Evolutionary conservation across 2,329 filamentous ascomycete species (phyloP), one percentile per base, ranked within the genome.

Genomic region (Chrysoporthe cubensis): DNA sequence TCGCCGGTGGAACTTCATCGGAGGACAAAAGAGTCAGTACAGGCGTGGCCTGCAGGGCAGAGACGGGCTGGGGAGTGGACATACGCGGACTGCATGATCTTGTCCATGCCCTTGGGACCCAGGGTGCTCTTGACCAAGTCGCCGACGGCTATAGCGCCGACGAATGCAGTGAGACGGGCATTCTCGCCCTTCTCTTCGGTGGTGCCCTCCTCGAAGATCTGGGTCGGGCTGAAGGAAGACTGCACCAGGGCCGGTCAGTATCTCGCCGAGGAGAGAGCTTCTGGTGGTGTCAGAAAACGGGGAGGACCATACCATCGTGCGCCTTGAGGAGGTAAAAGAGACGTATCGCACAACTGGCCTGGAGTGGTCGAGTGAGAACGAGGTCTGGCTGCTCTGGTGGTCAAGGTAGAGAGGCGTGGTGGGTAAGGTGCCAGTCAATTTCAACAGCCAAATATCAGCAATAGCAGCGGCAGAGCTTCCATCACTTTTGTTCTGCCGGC

Each of bases 181-280:
- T 98, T 98, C 85, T 98, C 95, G 76, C 96, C 96, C 85, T 97
- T 98, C 84, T 98, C 95, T 83, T 98, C 93, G 67, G 91, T 96
- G 74, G 96, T 96, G 79, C 96, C 94, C 81, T 97, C 93, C 76
- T 94, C 93, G 82, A 98, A 98, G 85, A 98, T 98, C 83, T 98
- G 95, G 71, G 94, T 97, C 76, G 95, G 94, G 83, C 94, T 96
- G 80, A 90, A 90, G 74, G 88, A 90, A 73, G 81, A 77, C 83
- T 83, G 74, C 11, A n/a, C 48, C 37, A 26, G 48, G 58, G 48
- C 43, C 8, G 48, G 50, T 66, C 56, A 68, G 16, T 60, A 61
- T 65, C 54, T 50, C 2, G 5, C 16, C 50, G 18, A 2, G 18
- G 40, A 34, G 26, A 44, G 21, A 59, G 26, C 52, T 18, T 13